Base-by-base conservation (phyloP, 148 eudicot genomes). In the Rhododendron simsii region DNA sequence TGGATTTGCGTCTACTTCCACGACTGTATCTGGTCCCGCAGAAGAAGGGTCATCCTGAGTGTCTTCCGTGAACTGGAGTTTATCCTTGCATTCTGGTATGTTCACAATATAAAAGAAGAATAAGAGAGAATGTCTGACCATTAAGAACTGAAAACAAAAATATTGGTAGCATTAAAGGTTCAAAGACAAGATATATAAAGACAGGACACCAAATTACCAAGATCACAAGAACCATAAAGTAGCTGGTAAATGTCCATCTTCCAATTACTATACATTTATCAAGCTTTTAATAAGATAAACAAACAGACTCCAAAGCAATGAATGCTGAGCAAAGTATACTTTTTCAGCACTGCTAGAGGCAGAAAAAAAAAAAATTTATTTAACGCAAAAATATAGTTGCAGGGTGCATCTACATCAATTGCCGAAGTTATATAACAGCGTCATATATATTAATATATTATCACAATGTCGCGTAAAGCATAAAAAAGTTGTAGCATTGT, bases 61-160 rank as follows among this genome's bases (percentile, higher is more conserved):
- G 86, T 86, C 84, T 83, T 90, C 81, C 50, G 79, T 92, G 81
- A 88, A 83, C 45, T 67, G 83, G 69, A 92, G 91, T 86, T 90
- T 91, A 88, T 85, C 87, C 83, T 86, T 91, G 84, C 91, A 86
- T 67, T 91, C 98, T 95, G 90, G 55, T 63, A 90, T 2, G 59
- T 41, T 82, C 13, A 53, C 47, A 23, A 77, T 18, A 78, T 14
- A 37, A 9, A 20, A 57, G 48, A 28, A 57, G 12, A 26, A 84
- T 84, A 13, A 79, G 71, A 23, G 23, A 57, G 80, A 61, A 48
- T 67, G 23, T 23, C 61, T 9, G 81, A 55, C n/a, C 53, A 35
- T 30, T 65, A 53, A 44, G 65, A 75, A 81, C 7, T 67, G 44
- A 45, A 82, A 9, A 21, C 63, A 45, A 61, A 47, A 61, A 23